Base-by-base conservation (phyloP, 352 stramenopile species). In the Globisporangium parvum region DNA sequence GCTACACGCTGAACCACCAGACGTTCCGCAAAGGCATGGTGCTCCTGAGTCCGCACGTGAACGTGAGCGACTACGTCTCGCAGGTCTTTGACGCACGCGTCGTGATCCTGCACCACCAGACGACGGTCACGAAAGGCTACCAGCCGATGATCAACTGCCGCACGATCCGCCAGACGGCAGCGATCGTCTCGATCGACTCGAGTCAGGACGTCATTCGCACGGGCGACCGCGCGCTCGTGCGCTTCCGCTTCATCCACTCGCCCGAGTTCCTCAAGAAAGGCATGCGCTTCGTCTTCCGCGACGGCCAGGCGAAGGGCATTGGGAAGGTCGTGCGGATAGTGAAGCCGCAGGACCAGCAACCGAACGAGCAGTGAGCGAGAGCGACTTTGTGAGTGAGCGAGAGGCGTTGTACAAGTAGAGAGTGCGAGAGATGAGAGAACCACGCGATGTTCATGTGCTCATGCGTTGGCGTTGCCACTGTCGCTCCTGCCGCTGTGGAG, bases 251-350 rank as follows among this genome's bases (percentile, higher is more conserved):
- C 64, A 82, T 96, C 60, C 88, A 97, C 60, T 81, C 84, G 33
- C 78, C 90, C 5, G 96, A 99, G 72, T 99, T 98, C 70, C 70
- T 99, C 57, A 94, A 97, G 53, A 88, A 95, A 24, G 96, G 96
- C 48, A 98, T 95, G 82, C 82, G 85, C 57, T 98, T 99, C 71
- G 82, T 99, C 35, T 99, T 99, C 60, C 91, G 97, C 50, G 96
- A 99, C 69, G 97, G 96, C 3, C 88, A 97, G 59, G 95, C 97
- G 26, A 98, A 98, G 69, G 96, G 96, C 57, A 98, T 99, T 46
- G 96, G 96, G 37, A 98, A 96, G 65, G 78, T 97, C 14, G 73
- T 90, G 28, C 74, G 78, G 42, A 85, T 94, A 80, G 52, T 94
- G 28, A 70, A 65, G 21, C 53, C 51, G 20, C 62, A 75, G 26